phyloP scores from a whole-genome alignment of 2,329 filamentous ascomycete genomes.

The Chaetomiaceae sp. region DNA sequence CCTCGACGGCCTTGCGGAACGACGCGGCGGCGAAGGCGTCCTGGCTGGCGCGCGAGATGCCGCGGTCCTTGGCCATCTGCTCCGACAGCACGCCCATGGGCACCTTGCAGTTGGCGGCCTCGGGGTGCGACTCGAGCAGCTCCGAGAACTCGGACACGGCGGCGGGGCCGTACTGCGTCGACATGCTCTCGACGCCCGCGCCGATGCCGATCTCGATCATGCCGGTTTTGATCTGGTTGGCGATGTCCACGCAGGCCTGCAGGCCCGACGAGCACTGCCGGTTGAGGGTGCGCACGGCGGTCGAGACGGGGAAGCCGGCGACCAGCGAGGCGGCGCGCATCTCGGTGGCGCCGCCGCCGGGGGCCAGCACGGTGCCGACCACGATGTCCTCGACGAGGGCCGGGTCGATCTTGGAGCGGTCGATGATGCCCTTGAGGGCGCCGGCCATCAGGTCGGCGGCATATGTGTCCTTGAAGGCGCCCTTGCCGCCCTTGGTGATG shows the following conservation, averaged over 20 bases:
- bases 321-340: conserved; percentile 89
- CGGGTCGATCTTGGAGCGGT: conserved; percentile 85
- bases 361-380: conserved; percentile 85
- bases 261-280: conserved; percentile 91
- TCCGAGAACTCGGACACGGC: conserved; percentile 94
- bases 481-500: conserved; percentile 89
- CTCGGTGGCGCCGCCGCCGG: conserved; percentile 92
- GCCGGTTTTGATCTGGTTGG: conserved; percentile 82
- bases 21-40: conserved; percentile 92
- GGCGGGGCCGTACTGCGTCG: conserved; percentile 78
- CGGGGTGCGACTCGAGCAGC: conserved; percentile 72
- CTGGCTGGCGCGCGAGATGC: conserved; percentile 67
- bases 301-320: conserved; percentile 81
- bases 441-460: conserved; percentile 82
- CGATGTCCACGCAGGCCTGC: conserved; percentile 89
- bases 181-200: conserved; percentile 97
- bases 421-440: conserved; percentile 74
- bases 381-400: conserved; percentile 85
- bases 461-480: conserved; percentile 90
- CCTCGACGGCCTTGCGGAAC: conserved; percentile 83
- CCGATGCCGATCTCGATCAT: conserved; percentile 96
- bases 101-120: conserved; percentile 94
- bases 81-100: conserved; percentile 94
- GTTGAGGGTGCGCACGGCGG: conserved; percentile 86
- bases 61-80: conserved; percentile 84